Evolutionary conservation across 768 basidiomycete genomes (phyloP), one percentile per base, ranked within the genome.

Genomic region (Trametes gibbosa): DNA sequence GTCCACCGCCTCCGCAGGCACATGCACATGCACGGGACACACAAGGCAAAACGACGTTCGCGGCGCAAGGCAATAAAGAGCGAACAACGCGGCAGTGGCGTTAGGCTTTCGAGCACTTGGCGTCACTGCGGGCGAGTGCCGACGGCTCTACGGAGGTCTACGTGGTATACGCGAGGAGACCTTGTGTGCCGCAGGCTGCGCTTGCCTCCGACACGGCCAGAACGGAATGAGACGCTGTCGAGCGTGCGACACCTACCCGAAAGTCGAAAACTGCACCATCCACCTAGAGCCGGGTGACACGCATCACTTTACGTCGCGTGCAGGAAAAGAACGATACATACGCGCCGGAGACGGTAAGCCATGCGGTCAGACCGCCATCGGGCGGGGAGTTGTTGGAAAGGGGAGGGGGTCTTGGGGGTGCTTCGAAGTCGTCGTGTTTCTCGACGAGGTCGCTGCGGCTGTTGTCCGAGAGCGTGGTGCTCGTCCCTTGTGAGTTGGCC

Each of bases 321-420:
- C n/a, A 25, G 9, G 12, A 17, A 1, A 23, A 24, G 23, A 43
- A 13, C 21, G 19, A 10, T 1, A 63, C 67, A 40, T 17, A 69
- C 68, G 63, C 64, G 45, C 68, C 68, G 35, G 59, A 61, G 40
- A 69, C 43, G n/a, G 66, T 64, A 13, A 67, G 46, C 64, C 65
- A 67, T 1, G 65, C 63, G 0, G 41, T 23, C 6, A 23, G 39
- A 19, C 66, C 64, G 32, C 64, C 64, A 34, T 65, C 19, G 59
- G 29, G 62, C 14, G 58, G 57, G 19, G 21, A 14, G 29, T 24
- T 9, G 29, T 47, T 21, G 23, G 40, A 19, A 25, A 42, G 21
- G 25, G 32, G 50, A 3, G 24, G 41, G 19, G 19, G 53, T 14
- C 2, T 21, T 5, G 57, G 37, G 4, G 37, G 6, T 3, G 37